A percentile compares a stretch with the other conserved stretches of the same genome.
phyloP scores from a whole-genome alignment of 805 yeast species.

The Pichia rugopelliculosa region DNA sequence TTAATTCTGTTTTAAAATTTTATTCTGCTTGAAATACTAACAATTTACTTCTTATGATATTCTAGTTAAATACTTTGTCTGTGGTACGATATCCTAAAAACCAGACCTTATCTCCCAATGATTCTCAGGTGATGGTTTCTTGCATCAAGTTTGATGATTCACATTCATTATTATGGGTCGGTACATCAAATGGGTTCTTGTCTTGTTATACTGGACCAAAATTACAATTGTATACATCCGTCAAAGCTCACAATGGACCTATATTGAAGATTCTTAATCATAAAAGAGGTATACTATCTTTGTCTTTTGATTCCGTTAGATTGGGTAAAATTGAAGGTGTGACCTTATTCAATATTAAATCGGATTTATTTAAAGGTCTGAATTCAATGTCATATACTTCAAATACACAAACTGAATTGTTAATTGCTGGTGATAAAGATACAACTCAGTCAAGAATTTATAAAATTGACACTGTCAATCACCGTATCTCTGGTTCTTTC shows the following conservation, averaged over 20 bases:
- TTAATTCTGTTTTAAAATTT: too few relatives aligned
- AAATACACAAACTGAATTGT: slow-evolving; percentile 35
- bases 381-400: slow-evolving; percentile 36
- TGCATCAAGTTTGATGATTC: slow-evolving; percentile 53
- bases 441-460: slow-evolving; percentile 28
- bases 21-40: neutral
- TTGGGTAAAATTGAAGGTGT: slow-evolving; percentile 54
- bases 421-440: slow-evolving; percentile 35
- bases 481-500: slow-evolving; percentile 29
- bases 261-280: slow-evolving; percentile 48
- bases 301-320: slow-evolving; percentile 45
- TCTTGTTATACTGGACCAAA: slow-evolving; percentile 38
- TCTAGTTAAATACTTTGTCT: slow-evolving; percentile 6
- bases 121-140: slow-evolving; percentile 20
- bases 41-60: neutral
- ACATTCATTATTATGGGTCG: slow-evolving; percentile 81
- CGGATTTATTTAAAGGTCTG: slow-evolving; percentile 28
- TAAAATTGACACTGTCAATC: slow-evolving; percentile 36
- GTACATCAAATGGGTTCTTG: slow-evolving; percentile 54
- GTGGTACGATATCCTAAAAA: slow-evolving; percentile 19
- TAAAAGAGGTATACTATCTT: slow-evolving; percentile 50
- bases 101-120: slow-evolving; percentile 10
- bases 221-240: slow-evolving; percentile 51
- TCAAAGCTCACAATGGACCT: slow-evolving; percentile 42
- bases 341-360: slow-evolving; percentile 27